These are phyloP conservation scores for Pilobolus umbonatus DNA, from an alignment of 192 early-diverging fungal genomes.

Conservation along the genomic window DNA sequence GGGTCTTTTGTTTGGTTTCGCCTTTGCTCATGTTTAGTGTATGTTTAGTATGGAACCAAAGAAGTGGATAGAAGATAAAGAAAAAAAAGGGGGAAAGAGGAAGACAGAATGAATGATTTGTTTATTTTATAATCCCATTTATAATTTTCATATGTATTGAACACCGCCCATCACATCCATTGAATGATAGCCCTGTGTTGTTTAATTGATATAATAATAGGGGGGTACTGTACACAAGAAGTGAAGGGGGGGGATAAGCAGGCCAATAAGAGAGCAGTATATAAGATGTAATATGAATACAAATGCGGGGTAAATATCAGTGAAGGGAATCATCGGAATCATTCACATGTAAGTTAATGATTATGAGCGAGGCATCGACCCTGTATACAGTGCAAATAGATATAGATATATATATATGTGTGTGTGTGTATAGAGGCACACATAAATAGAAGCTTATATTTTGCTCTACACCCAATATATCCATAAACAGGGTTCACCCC, in stretches of 20 bases:
- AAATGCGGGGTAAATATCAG: slow-evolving; percentile 21
- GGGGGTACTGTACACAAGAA: too few species aligned
- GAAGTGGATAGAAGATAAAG: neutral
- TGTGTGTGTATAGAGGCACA: too few species aligned
- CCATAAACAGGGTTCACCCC: too few species aligned
- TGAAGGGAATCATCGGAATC: slow-evolving; percentile 18
- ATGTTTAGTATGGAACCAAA: neutral
- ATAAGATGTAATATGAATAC: too few species aligned
- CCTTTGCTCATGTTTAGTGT: slow-evolving; percentile 24
- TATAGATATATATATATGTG: too few species aligned
- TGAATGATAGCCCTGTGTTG: neutral
- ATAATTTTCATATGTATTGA: slow-evolving; percentile 16
- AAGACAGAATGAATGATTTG: slow-evolving; percentile 11
- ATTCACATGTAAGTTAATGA: slow-evolving; percentile 18
- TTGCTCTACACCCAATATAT: too few species aligned
- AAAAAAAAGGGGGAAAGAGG: slow-evolving; percentile 13
- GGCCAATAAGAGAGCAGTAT: too few species aligned
- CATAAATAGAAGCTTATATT: too few species aligned
- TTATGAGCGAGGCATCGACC: too few species aligned
- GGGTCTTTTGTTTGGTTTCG: slow-evolving; percentile 18
- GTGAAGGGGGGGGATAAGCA: too few species aligned
- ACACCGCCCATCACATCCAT: slow-evolving; percentile 8
- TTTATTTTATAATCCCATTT: neutral
- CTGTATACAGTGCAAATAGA: too few species aligned
- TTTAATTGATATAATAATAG: slow-evolving; percentile 2